A percentile compares a stretch with the other conserved stretches of the same genome.
Conservation (phyloP, 176 grass and related monocot species). For the Typha latifolia region DNA sequence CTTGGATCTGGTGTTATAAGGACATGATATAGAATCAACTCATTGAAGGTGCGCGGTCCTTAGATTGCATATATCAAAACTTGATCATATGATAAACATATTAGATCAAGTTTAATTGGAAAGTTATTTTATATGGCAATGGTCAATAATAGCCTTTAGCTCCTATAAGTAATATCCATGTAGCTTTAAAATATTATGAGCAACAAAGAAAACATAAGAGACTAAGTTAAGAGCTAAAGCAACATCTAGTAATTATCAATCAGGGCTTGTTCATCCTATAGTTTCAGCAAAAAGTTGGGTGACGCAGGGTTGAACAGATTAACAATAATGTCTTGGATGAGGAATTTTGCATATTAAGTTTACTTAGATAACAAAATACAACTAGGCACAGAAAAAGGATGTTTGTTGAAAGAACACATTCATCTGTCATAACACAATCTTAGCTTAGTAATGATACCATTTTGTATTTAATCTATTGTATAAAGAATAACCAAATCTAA, state of each 20-base stretch:
- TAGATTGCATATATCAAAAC: neutral
- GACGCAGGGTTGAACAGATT: neutral
- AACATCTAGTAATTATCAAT: neutral
- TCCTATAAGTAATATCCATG: neutral
- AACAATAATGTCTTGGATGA: neutral
- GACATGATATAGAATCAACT: too few relatives aligned
- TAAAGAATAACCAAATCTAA: too few relatives aligned
- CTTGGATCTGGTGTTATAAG: too few relatives aligned
- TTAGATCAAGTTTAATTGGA: neutral
- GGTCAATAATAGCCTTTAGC: neutral
- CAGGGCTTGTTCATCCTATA: neutral
- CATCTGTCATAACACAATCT: too few relatives aligned
- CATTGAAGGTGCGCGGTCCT: neutral
- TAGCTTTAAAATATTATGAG: neutral
- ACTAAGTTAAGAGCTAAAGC: neutral
- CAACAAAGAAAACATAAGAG: neutral
- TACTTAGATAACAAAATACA: neutral
- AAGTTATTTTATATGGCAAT: neutral
- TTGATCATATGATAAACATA: neutral
- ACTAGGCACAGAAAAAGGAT: neutral
- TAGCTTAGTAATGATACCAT: too few relatives aligned
- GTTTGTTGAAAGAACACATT: too few relatives aligned
- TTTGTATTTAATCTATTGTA: too few relatives aligned
- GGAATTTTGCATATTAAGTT: neutral
- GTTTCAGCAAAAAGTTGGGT: neutral